Evolutionary conservation across 139 green algal species (phyloP).

Genomic region (Chlamydomonas eustigma): DNA sequence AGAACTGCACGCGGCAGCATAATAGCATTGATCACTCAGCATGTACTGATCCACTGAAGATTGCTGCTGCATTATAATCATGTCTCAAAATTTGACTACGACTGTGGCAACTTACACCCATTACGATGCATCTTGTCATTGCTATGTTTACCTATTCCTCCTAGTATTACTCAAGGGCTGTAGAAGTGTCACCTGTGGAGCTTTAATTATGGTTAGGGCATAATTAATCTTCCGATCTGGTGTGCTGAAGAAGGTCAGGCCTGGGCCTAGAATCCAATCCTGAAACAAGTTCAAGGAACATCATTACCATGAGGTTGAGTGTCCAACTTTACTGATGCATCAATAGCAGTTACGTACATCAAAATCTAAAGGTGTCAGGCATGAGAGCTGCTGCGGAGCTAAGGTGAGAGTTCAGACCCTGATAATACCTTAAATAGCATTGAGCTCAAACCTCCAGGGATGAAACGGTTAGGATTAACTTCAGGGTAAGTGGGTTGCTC

Average conservation of each 20-base stretch:
- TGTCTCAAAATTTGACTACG: too few species aligned
- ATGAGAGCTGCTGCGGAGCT: too few species aligned
- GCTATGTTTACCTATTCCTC: too few species aligned
- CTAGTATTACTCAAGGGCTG: too few species aligned
- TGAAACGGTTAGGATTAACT: not conserved
- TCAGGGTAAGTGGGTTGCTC: not conserved
- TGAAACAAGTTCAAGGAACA: not conserved
- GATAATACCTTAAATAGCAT: not conserved
- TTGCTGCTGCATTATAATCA: too few species aligned
- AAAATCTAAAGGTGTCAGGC: too few species aligned
- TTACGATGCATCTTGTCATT: too few species aligned
- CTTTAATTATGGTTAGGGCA: not conserved
- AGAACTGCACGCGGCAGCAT: not conserved
- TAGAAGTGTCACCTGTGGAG: constrained; percentile 6
- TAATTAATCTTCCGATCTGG: not conserved
- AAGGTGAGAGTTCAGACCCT: too few species aligned
- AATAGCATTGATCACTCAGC: not conserved
- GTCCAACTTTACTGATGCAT: too few species aligned
- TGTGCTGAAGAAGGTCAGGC: not conserved
- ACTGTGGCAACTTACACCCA: too few species aligned
- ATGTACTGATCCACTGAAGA: too few species aligned
- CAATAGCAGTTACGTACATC: too few species aligned
- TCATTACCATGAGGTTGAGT: not conserved
- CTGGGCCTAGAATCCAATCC: not conserved
- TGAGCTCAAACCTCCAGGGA: not conserved